Percentiles rank a stretch among this genome's conserved stretches.
phyloP scores from a whole-genome alignment of 192 early-diverging fungal species.

The Entophlyctis luteolus region DNA sequence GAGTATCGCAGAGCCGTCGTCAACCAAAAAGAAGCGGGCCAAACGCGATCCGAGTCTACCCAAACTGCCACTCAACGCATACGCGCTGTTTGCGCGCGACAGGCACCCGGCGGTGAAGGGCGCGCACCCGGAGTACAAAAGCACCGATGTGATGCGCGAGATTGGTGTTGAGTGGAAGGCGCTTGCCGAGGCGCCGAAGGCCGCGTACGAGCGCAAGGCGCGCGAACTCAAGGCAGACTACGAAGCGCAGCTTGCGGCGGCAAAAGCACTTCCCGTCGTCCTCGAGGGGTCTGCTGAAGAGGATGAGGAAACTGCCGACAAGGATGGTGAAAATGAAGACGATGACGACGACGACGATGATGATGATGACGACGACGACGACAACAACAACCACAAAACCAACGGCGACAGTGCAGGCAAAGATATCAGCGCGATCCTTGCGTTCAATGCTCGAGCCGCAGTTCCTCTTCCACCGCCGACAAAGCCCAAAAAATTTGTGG shows the following conservation, averaged over 20 bases:
- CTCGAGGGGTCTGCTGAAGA: not conserved
- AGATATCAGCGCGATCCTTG: not conserved
- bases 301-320: not conserved
- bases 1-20: no score
- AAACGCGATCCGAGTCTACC: conserved; percentile 1
- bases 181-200: not conserved
- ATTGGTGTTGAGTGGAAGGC: not conserved
- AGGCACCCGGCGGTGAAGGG: not conserved
- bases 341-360: no score
- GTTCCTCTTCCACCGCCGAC: not conserved
- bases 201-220: not conserved
- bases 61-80: not conserved
- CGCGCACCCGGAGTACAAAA: not conserved
- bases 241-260: not conserved
- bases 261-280: not conserved
- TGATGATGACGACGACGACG: no score
- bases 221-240: not conserved
- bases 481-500: not conserved
- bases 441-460: not conserved
- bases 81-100: not conserved
- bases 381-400: no score
- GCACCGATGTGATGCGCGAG: not conserved
- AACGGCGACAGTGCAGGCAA: not conserved
- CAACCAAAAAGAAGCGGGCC: not conserved
- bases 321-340: not conserved